phyloP scores from a whole-genome alignment of 1,139 yeast species.

The Candida pseudoviswanathii region DNA sequence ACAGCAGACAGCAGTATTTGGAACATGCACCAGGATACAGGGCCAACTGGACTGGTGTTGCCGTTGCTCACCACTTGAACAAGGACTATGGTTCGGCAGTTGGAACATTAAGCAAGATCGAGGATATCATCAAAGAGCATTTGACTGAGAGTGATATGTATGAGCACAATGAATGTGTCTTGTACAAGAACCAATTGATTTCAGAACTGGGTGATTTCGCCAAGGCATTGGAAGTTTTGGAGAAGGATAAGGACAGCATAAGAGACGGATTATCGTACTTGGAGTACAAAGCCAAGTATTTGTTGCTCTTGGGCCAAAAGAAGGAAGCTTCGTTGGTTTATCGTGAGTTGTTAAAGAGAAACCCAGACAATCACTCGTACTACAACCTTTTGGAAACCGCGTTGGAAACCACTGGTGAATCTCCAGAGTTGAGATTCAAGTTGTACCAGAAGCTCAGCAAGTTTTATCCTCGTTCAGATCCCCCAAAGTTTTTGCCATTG shows the following conservation, averaged over 20 bases:
- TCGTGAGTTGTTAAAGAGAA: conserved; percentile 74
- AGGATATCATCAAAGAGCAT: conserved; percentile 69
- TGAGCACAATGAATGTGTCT: conserved; percentile 79
- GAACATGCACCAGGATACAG: conserved; percentile 82
- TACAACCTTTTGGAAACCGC: conserved; percentile 68
- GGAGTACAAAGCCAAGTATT: conserved; percentile 70
- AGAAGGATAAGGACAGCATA: conserved; percentile 53
- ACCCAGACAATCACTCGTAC: conserved; percentile 77
- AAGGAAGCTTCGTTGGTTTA: conserved; percentile 71
- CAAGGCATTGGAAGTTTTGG: conserved; percentile 65
- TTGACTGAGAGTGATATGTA: conserved; percentile 64
- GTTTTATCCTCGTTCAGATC: conserved; percentile 84
- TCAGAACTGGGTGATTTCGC: conserved; percentile 64
- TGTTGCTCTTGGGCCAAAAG: conserved; percentile 37
- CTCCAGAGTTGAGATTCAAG: conserved; percentile 44
- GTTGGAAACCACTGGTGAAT: conserved; percentile 44
- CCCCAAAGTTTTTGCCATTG: conserved; percentile 77
- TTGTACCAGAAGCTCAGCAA: conserved; percentile 64
- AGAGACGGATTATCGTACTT: conserved; percentile 64
- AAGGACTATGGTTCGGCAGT: conserved; percentile 70
- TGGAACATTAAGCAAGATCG: conserved; percentile 72
- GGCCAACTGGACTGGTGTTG: conserved; percentile 90
- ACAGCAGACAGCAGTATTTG: conserved; percentile 68
- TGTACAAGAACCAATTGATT: conserved; percentile 72
- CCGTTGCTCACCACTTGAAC: conserved; percentile 80